Evolutionary conservation across 2,329 filamentous ascomycete species (phyloP), one percentile per base, ranked within the genome.

Genomic region (Colletotrichum abscissum): DNA sequence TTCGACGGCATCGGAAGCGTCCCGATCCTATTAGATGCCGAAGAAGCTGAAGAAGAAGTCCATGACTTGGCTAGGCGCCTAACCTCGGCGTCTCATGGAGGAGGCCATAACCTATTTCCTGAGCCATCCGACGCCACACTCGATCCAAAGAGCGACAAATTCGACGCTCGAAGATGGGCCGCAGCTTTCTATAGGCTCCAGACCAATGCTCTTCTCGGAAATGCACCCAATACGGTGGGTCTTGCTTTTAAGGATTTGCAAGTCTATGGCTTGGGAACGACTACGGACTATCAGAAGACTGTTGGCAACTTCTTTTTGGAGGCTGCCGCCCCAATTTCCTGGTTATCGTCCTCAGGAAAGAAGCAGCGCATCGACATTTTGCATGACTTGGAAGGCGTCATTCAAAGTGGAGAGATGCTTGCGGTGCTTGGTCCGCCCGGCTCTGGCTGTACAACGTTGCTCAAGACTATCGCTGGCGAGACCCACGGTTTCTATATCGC

Each of bases 401-500:
- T 90, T 3, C 81, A 87, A 72, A 83, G 80, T 38, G 89, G 89
- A 19, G 89, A 91, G 81, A 88, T 90, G 86, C 81, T 90, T 24
- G 85, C 89, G 19, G 88, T 90, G 7, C 84, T 91, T 3, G 89
- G 89, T 14, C 88, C 87, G 63, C 88, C 89, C 1, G 83, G 83
- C 3, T 78, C 80, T 1, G 89, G 90, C 24, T 94, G 92, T 76
- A 91, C 91, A 8, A 93, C 92, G 0, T 90, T 94, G 74, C 83
- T 94, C 60, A 93, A 93, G 79, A 91, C 90, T 0, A 84, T 92
- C 60, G 86, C 90, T 7, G 90, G 91, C 60, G 90, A 92, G 76
- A 91, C 89, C 0, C 87, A 92, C 74, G 91, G 91, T 19, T 88
- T 92, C 76, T 84, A 85, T 26, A 28, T 74, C 16, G 62, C 62